phyloP scores from a whole-genome alignment of 1,284 basidiomycete genomes.

The Phenoliferia sp. region DNA sequence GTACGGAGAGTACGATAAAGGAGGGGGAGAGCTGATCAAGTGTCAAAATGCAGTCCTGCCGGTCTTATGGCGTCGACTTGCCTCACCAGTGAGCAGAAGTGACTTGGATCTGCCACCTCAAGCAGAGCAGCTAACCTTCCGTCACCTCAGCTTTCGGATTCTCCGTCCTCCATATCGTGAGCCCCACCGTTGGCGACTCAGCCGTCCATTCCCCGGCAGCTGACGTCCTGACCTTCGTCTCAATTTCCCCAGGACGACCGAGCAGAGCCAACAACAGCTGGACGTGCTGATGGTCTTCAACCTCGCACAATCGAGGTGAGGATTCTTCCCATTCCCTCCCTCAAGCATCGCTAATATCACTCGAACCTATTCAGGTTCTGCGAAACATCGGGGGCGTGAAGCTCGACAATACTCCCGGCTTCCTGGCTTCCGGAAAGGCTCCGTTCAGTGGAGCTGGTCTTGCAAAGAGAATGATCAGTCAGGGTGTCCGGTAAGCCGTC shows the following conservation, averaged over 20 bases:
- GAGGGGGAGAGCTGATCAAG: neutral
- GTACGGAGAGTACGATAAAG: neutral
- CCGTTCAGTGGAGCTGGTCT: constrained; percentile 15
- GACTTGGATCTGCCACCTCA: neutral
- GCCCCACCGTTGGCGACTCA: neutral
- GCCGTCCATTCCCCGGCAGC: neutral
- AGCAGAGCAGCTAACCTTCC: neutral
- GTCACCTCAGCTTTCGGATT: constrained; percentile 20
- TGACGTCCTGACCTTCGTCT: neutral
- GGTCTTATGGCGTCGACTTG: constrained; percentile 14
- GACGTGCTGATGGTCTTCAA: constrained; percentile 46
- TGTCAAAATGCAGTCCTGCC: constrained; percentile 3
- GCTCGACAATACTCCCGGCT: constrained; percentile 27
- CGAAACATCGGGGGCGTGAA: constrained; percentile 34
- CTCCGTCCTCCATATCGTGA: constrained; percentile 22
- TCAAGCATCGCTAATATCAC: neutral
- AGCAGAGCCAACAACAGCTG: constrained; percentile 43
- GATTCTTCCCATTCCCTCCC: neutral
- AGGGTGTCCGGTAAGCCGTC: constrained; percentile 34
- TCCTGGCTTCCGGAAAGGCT: neutral
- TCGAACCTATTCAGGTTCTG: constrained; percentile 32
- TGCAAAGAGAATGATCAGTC: constrained; percentile 37
- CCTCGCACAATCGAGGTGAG: constrained; percentile 40
- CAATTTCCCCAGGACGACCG: constrained; percentile 40
- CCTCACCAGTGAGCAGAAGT: constrained; percentile 13